phyloP scores from a whole-genome alignment of 805 yeast genomes.

The Candida multigemmis region DNA sequence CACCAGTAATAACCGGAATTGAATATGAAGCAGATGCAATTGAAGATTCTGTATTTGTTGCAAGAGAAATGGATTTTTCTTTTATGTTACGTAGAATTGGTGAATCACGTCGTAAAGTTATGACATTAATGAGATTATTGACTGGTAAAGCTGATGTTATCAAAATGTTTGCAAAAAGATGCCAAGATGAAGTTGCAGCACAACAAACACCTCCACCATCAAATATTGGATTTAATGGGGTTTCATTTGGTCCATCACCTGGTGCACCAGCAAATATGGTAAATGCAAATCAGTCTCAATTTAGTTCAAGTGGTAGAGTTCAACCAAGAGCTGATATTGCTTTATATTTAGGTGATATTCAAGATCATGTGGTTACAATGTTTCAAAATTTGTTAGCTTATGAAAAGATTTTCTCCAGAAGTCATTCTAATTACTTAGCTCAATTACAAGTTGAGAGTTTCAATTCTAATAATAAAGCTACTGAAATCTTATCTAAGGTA shows the following conservation, averaged over 20 bases:
- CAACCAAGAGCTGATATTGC: slow-evolving; percentile 89
- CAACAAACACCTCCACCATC: slow-evolving; percentile 3
- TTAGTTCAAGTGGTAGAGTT: slow-evolving; percentile 11
- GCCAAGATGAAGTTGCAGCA: slow-evolving; percentile 57
- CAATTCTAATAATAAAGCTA: slow-evolving; percentile 74
- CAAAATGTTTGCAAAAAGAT: slow-evolving; percentile 90
- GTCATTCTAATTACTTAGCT: slow-evolving; percentile 88
- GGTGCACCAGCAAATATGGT: slow-evolving; percentile 18
- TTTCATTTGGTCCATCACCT: slow-evolving; percentile 26
- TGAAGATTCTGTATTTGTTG: slow-evolving; percentile 78
- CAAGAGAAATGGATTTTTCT: slow-evolving; percentile 66
- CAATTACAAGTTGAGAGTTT: slow-evolving; percentile 91
- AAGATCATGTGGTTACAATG: slow-evolving; percentile 96
- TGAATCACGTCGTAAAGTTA: slow-evolving; percentile 80
- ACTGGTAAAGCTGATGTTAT: slow-evolving; percentile 95
- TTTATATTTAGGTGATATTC: slow-evolving; percentile 87
- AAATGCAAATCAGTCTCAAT: slow-evolving; percentile 9
- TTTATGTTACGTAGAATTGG: slow-evolving; percentile 77
- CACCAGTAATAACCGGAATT: slow-evolving; percentile 68
- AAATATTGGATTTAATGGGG: slow-evolving; percentile 12
- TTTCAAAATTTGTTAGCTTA: slow-evolving; percentile 81
- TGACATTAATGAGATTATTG: slow-evolving; percentile 83
- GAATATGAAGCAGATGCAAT: slow-evolving; percentile 79
- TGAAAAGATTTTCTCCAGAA: slow-evolving; percentile 87
- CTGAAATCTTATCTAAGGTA: slow-evolving; percentile 81